phyloP scores from a whole-genome alignment of 2,329 filamentous ascomycete species.

The Colletotrichum salicis region DNA sequence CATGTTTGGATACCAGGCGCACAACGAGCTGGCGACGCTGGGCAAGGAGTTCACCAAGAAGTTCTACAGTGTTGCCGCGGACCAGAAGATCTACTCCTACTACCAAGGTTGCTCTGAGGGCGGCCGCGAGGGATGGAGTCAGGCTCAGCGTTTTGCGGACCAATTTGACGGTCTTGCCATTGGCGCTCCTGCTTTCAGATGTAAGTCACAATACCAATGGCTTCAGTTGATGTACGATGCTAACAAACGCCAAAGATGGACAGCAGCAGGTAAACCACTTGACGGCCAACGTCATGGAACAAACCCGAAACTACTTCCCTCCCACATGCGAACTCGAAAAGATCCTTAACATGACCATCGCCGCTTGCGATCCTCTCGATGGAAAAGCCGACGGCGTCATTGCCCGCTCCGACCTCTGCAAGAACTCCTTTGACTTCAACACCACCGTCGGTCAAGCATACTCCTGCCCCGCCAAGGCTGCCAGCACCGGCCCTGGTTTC shows the following conservation, averaged over 20 bases:
- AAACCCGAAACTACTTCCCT: conserved; percentile 40
- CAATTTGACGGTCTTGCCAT: conserved; percentile 58
- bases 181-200: conserved; percentile 58
- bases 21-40: conserved; percentile 36
- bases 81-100: conserved; percentile 55
- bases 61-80: conserved; percentile 55
- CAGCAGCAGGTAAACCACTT: conserved; percentile 59
- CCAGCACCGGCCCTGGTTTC: conserved; percentile 43
- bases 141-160: conserved; percentile 61
- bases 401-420: conserved; percentile 26
- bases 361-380: conserved; percentile 65
- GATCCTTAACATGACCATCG: conserved; percentile 65
- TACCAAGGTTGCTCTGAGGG: conserved; percentile 67
- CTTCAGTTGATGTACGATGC: neutral
- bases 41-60: conserved; percentile 58
- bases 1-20: conserved; percentile 26
- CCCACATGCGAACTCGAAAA: conserved; percentile 43
- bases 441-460: conserved; percentile 34
- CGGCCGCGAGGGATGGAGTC: conserved; percentile 59
- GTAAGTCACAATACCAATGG: neutral
- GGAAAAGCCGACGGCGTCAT: conserved; percentile 60
- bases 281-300: conserved; percentile 50
- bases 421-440: conserved; percentile 31
- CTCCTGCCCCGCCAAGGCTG: conserved; percentile 48
- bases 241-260: conserved; percentile 44